These are phyloP conservation scores for Kickxella alabastrina DNA, from an alignment of 192 early-diverging fungal species.

Conservation along the genomic window DNA sequence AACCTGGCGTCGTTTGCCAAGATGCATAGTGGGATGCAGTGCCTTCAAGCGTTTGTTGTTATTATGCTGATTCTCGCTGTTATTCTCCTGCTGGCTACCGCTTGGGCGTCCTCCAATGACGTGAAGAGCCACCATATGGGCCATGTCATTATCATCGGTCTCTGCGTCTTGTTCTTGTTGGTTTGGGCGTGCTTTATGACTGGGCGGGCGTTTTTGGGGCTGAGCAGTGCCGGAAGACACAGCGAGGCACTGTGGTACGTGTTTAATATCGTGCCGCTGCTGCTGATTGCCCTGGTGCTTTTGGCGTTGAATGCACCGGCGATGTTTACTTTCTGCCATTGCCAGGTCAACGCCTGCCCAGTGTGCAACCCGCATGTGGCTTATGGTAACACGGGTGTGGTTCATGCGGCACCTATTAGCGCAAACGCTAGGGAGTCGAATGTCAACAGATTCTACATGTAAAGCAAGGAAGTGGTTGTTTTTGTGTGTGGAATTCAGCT, in stretches of 20 bases:
- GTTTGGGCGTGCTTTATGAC: conserved; percentile 46
- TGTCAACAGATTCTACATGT: conserved; percentile 42
- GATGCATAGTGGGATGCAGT: conserved; percentile 39
- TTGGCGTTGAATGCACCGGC: conserved; percentile 40
- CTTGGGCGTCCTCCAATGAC: conserved; percentile 36
- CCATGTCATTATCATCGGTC: conserved; percentile 41
- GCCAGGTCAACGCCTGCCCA: conserved; percentile 44
- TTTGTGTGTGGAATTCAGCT: too few species aligned
- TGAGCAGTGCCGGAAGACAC: conserved; percentile 31
- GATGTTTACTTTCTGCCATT: conserved; percentile 50
- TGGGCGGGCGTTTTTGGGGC: conserved; percentile 32
- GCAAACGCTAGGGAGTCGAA: conserved; percentile 9
- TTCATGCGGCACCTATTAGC: conserved; percentile 9
- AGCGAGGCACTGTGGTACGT: conserved; percentile 52
- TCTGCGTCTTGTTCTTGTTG: conserved; percentile 26
- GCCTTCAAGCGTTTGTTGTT: conserved; percentile 42
- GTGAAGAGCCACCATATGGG: conserved; percentile 41
- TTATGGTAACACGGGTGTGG: conserved; percentile 6
- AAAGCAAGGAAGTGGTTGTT: too few species aligned
- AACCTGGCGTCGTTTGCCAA: conserved; percentile 26
- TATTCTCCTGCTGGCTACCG: conserved; percentile 15
- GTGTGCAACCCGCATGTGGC: conserved; percentile 43
- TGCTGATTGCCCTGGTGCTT: conserved; percentile 39
- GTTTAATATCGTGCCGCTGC: conserved; percentile 40
- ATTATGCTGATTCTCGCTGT: conserved; percentile 31